These are phyloP conservation scores for Filobasidium floriforme DNA, from an alignment of 768 basidiomycete genomes.

Conservation along the genomic window DNA sequence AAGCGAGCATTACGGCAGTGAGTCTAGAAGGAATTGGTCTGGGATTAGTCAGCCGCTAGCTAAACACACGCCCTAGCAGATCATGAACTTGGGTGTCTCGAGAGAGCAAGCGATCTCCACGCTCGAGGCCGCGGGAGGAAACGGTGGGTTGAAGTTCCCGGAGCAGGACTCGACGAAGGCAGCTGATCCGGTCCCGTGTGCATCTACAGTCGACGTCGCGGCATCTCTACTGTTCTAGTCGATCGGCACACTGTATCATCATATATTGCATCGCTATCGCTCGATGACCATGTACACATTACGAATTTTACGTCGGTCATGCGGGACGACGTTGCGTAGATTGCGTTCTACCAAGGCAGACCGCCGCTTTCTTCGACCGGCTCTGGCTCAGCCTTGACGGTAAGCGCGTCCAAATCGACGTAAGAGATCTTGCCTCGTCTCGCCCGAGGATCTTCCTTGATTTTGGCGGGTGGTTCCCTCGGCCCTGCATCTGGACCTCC, in stretches of 20 bases:
- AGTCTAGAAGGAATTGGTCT: conserved; percentile 13
- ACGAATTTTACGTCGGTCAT: no score
- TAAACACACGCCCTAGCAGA: conserved; percentile 26
- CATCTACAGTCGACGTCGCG: conserved; percentile 61
- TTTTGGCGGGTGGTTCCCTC: conserved; percentile 40
- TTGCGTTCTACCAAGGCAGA: conserved; percentile 34
- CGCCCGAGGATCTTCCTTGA: conserved; percentile 85
- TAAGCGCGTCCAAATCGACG: conserved; percentile 89
- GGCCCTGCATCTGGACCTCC: conserved; percentile 50
- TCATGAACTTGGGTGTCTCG: conserved; percentile 70
- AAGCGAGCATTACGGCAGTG: conserved; percentile 54
- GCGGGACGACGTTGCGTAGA: background rate
- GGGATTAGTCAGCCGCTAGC: background rate
- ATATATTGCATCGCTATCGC: no score
- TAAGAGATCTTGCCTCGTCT: conserved; percentile 85
- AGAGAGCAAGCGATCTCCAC: conserved; percentile 69
- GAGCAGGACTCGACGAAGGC: background rate
- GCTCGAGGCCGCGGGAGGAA: conserved; percentile 72
- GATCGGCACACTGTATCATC: background rate
- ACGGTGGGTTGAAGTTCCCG: conserved; percentile 41
- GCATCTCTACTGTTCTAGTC: conserved; percentile 69
- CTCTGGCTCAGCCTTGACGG: conserved; percentile 50
- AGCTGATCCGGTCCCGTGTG: background rate
- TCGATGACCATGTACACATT: no score
- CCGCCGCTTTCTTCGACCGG: conserved; percentile 45